Evolutionary conservation across 2,329 filamentous ascomycete species (phyloP).

Genomic region (Diplodia sapinea): DNA sequence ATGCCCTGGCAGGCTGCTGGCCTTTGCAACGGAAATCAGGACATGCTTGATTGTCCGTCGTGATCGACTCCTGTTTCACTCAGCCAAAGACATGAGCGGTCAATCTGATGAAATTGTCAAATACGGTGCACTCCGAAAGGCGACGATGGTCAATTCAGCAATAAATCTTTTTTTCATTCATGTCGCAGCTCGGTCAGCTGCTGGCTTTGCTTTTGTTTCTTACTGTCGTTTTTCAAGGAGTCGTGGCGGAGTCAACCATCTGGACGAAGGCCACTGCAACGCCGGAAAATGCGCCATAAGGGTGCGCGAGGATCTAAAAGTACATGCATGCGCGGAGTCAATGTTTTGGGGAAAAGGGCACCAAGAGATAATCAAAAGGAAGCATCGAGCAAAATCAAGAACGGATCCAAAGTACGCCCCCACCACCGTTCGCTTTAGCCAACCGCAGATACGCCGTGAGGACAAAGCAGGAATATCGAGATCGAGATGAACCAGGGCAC

Average conservation of each 20-base stretch:
- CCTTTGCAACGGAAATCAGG: conserved; percentile 12
- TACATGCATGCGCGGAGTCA: conserved; percentile 32
- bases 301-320: conserved; percentile 27
- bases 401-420: conserved; percentile 25
- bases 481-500: conserved; percentile 23
- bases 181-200: conserved; percentile 3
- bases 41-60: conserved; percentile 21
- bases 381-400: conserved; percentile 28
- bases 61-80: conserved; percentile 28
- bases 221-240: conserved; percentile 16
- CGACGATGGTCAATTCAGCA: conserved; percentile 13
- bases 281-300: conserved; percentile 19
- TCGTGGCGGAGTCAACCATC: conserved; percentile 15
- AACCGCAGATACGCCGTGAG: conserved; percentile 19
- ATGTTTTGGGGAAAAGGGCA: conserved; percentile 28
- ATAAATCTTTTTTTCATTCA: conserved; percentile 25
- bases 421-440: conserved; percentile 21
- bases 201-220: conserved; percentile 4
- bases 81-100: conserved; percentile 7
- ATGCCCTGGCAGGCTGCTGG: neutral
- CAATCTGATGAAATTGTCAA: conserved; percentile 22
- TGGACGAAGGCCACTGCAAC: conserved; percentile 24
- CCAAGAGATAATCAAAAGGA: conserved; percentile 17
- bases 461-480: conserved; percentile 30
- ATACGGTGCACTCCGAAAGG: conserved; percentile 11